Base-by-base conservation (phyloP, 2,329 filamentous ascomycete genomes). In the Aaosphaeria arxii region DNA sequence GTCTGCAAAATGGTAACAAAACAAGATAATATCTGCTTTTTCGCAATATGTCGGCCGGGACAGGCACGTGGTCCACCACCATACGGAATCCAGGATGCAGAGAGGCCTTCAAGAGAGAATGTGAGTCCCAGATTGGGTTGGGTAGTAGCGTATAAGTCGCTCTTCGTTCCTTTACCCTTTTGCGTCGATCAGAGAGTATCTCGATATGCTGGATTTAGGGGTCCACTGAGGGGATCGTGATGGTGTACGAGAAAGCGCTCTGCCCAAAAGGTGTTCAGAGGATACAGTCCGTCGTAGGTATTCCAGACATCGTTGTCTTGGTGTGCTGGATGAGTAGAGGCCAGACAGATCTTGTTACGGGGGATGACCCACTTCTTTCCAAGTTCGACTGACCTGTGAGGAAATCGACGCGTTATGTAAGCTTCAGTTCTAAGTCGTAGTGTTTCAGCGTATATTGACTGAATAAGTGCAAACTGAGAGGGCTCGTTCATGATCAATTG, bases 1-100 rank as follows among this genome's bases (percentile, higher is more conserved):
- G 17, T 24, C 17, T 24, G 43, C 46, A 28, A 43, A 48, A 11
- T 28, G 30, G 4, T 5, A 4, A 28, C 71, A 44, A 6, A 70
- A 53, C 11, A 70, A 32, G 58, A 51, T 24, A 71, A 59, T 0
- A 69, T 60, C 44, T 71, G 60, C 11, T 60, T 58, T 29, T 71
- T 71, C 2, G 70, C 66, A 33, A 69, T 71, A 36, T 66, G 66
- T 0, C 67, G 61, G 1, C 71, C 70, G 0, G 69, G 70, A 30
- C 71, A 73, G 29, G 66, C 62, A 4, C 56, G 57, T 3, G 48
- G 49, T 5, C 51, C 51, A 0, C 69, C 70, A 0, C 70, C 69
- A 17, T 60, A 73, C 0, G 67, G 68, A 1, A 69, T 62, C 51
- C 59, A 73, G 0, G 62, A 9, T 9, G 9, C 33, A 13, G 9